Evolutionary conservation across 768 basidiomycete genomes (phyloP), one percentile per base, ranked within the genome.

Genomic region (Leccinum ochraceum): DNA sequence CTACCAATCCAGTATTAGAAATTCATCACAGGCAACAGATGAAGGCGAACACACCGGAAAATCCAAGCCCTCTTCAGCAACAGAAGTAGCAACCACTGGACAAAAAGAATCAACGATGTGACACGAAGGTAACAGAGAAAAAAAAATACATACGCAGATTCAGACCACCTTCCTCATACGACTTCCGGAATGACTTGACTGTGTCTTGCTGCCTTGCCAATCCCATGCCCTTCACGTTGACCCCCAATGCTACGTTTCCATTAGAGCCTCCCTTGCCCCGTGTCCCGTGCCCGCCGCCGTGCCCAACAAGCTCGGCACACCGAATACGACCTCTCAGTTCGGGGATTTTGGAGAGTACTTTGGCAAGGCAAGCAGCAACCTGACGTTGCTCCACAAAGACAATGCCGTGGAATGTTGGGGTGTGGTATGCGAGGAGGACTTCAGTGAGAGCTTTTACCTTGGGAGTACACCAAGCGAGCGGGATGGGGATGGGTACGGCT

Each of bases 61-160:
- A 71, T 96, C 94, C 17, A 96, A 81, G 0, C 94, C 94, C 77
- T 96, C 94, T 73, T 96, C 94, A 0, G 92, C 94, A 14, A 95
- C 92, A 6, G 88, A 87, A 0, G 92, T 94, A 4, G 92, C 90
- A 63, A 95, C 79, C 22, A 95, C 88, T 86, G 60, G 37, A 60
- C 44, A 55, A 32, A 48, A 50, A 16, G 13, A 4, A 17, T 64
- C 22, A 60, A 53, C 13, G 49, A 20, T 11, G 42, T 28, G 10
- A 11, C 16, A 30, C 22, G 17, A 50, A 22, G 20, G 39, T 2
- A 17, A 24, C 20, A 46, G 4, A 22, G n/a, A 58, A 59, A 39
- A 46, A 57, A 44, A 24, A 42, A 81, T 3, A 26, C 87, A 64
- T 70, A 91, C 90, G 75, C 51, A 92, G 74, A 69, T 94, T 92